Base-by-base conservation (phyloP, 352 stramenopile species). In the Globisporangium uncinulatum region DNA sequence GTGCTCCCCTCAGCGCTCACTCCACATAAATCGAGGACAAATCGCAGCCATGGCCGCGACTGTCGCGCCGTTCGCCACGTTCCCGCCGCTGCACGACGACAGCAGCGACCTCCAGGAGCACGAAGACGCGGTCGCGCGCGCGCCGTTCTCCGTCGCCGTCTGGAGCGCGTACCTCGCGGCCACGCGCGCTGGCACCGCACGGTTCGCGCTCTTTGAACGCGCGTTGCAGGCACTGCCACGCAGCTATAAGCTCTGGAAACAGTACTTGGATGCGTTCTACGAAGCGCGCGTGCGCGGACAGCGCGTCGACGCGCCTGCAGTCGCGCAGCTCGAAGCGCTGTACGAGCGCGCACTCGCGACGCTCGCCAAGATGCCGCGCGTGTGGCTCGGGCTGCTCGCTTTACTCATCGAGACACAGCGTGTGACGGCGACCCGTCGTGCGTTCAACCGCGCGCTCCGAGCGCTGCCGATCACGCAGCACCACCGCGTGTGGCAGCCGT, bases 401-500 rank as follows among this genome's bases (percentile, higher is more conserved):
- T 65, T 97, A 19, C 60, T 98, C 34, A 70, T 81, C 15, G 66
- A 87, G 48, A 79, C 90, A 70, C 77, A 82, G 57, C 70, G 75
- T 20, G 81, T 96, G 50, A 98, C 90, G 9, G 56, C 65, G 24
- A 73, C 74, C 20, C 88, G 97, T 21, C 83, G 83, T 39, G 84
- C 90, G 24, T 98, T 99, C 56, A 96, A 99, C 76, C 84, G 95
- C 56, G 94, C 96, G 31, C 81, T 99, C 7, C 79, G 96, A 17
- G 85, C 94, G 21, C 77, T 99, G 37, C 97, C 98, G 3, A 94
- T 99, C 56, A 99, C 95, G 39, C 97, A 99, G 73, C 97, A 99
- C 76, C 78, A 97, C 45, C 87, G 93, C 48, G 82, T 99, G 17
- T 99, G 97, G 98, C 74, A 73, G 43, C 70, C 86, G 34, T 98